These are phyloP conservation scores for Fusarium udum DNA, from an alignment of 2,329 filamentous ascomycete species.

Conservation along the genomic window DNA sequence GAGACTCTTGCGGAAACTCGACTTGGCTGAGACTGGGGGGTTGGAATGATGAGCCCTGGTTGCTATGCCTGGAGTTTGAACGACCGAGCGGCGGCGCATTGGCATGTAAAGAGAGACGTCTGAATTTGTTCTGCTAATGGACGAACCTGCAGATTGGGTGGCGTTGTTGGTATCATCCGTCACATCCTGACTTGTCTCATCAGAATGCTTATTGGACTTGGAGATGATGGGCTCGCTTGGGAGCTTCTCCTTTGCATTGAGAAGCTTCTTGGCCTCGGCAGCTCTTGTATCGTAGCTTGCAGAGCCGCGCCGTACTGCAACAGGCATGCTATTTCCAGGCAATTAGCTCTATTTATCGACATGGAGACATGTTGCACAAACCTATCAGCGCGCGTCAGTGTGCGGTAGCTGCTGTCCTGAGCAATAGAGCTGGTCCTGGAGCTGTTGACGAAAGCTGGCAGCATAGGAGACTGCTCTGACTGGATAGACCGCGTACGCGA, in stretches of 20 bases:
- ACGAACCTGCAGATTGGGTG: slow-evolving; percentile 28
- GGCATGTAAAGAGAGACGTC: slow-evolving; percentile 60
- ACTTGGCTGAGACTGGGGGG: slow-evolving; percentile 39
- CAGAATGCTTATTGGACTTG: slow-evolving; percentile 19
- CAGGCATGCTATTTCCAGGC: slow-evolving; percentile 27
- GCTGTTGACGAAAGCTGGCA: slow-evolving; percentile 23
- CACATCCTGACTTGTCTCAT: slow-evolving; percentile 32
- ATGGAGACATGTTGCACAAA: slow-evolving; percentile 25
- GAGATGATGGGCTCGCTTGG: slow-evolving; percentile 23
- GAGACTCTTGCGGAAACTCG: slow-evolving; percentile 52
- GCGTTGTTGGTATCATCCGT: slow-evolving; percentile 35
- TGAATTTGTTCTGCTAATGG: slow-evolving; percentile 51
- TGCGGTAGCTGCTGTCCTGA: slow-evolving; percentile 21
- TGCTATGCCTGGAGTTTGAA: slow-evolving; percentile 61
- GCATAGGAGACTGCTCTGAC: slow-evolving; percentile 30
- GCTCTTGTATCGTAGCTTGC: slow-evolving; percentile 31
- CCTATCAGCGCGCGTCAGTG: slow-evolving; percentile 38
- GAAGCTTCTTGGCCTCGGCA: slow-evolving; percentile 27
- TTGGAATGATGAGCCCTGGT: slow-evolving; percentile 50
- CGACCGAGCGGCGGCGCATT: slow-evolving; percentile 58
- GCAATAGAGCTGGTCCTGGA: slow-evolving; percentile 27
- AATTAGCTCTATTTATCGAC: slow-evolving; percentile 33
- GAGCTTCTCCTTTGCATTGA: slow-evolving; percentile 23
- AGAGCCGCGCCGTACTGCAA: slow-evolving; percentile 22
- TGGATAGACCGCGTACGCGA: slow-evolving; percentile 30